Evolutionary conservation across 345 rosid genomes (phyloP), one percentile per base, ranked within the genome.

Genomic region (Bruguiera sexangula): DNA sequence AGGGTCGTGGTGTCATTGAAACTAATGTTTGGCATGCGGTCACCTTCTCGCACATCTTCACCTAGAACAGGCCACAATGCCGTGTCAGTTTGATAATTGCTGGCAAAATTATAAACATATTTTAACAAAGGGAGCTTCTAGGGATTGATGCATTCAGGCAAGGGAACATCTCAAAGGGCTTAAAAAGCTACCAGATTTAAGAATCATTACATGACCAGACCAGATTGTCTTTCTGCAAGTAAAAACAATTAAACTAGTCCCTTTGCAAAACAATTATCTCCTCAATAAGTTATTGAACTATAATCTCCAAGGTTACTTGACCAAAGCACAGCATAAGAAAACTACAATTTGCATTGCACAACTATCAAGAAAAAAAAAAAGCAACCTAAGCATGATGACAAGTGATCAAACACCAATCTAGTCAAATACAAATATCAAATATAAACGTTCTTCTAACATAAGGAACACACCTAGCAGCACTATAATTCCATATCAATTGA

Each of bases 31-130:
- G 69, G 80, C 13, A 84, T 82, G 54, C 34, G 75, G 53, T 77
- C 85, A 52, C 68, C 81, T 64, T 84, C 89, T 76, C 36, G 87
- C n/a, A 83, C 64, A 79, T 86, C 89, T 78, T 89, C 97, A 71
- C 99, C 98, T 92, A 73, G 66, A 82, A 70, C 60, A 71, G 34
- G 6, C 59, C 71, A 66, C 57, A 67, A 29, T 13, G 51, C 59
- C 60, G 34, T 66, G 58, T 70, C 32, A 60, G 19, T 56, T 65
- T 27, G 32, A 26, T 34, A 31, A n/a, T 50, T 26, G 50, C 20
- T 5, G 65, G 6, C 27, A 24, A 66, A 71, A 43, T 52, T 43
- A 60, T 18, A 66, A 63, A 20, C 19, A 15, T 15, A 57, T 13
- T 32, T n/a, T 31, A 36, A 58, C 36, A 67, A 1, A 39, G 29